phyloP scores from a whole-genome alignment of 1,284 basidiomycete genomes.

The Megacollybia platyphylla region DNA sequence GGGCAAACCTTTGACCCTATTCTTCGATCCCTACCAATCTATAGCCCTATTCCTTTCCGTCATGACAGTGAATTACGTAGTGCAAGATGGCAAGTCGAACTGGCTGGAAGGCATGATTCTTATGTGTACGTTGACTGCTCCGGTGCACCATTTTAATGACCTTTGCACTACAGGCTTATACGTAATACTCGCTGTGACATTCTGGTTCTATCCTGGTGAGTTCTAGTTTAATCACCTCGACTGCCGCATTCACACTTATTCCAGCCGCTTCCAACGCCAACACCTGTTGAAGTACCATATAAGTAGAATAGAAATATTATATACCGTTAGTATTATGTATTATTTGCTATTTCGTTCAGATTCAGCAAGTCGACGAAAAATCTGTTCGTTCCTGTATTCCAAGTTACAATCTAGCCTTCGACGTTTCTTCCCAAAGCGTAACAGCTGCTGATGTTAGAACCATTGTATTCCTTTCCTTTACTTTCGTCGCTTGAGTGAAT shows the following conservation, averaged over 20 bases:
- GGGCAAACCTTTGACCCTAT: constrained; percentile 54
- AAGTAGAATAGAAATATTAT: no score
- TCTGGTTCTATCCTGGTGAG: constrained; percentile 55
- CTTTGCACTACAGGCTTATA: constrained; percentile 33
- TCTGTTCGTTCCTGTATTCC: not conserved
- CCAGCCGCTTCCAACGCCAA: not conserved
- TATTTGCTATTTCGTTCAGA: no score
- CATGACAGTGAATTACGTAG: constrained; percentile 47
- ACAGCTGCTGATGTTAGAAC: constrained; percentile 69
- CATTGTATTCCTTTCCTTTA: constrained; percentile 62
- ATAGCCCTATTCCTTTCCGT: constrained; percentile 42
- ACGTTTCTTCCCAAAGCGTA: constrained; percentile 36
- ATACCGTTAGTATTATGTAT: no score
- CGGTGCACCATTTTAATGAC: not conserved
- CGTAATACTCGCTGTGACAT: constrained; percentile 45
- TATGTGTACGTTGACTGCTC: constrained; percentile 25
- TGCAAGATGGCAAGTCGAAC: constrained; percentile 55
- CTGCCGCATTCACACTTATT: not conserved
- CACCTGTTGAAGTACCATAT: not conserved
- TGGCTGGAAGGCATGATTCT: constrained; percentile 47
- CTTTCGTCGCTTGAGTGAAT: constrained; percentile 44
- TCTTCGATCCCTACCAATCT: constrained; percentile 78
- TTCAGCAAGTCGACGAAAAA: no score
- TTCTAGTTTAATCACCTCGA: not conserved
- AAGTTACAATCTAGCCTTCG: constrained; percentile 48